A percentile compares a stretch with the other conserved stretches of the same genome.
Conservation (phyloP, 352 stramenopile species). For the Aphanomyces cochlioides region DNA sequence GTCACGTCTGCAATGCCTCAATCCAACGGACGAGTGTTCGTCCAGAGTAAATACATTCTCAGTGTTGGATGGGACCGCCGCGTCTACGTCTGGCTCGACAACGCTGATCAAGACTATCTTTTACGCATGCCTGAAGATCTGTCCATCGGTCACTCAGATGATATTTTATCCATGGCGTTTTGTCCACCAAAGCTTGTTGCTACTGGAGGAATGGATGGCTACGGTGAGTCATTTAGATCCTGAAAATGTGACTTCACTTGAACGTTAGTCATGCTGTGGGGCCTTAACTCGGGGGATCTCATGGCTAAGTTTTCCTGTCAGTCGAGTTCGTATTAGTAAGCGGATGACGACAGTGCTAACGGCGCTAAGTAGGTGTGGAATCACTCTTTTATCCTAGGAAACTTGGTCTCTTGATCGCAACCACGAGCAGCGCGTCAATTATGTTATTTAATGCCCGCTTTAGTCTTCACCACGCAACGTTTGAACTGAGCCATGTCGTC, state of each 20-base stretch:
- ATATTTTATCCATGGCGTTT: slow-evolving; percentile 63
- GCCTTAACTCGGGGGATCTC: slow-evolving; percentile 70
- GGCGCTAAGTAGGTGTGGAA: slow-evolving; percentile 19
- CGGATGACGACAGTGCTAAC: neutral
- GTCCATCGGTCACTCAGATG: slow-evolving; percentile 48
- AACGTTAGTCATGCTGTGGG: slow-evolving; percentile 61
- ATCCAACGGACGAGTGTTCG: slow-evolving; percentile 19
- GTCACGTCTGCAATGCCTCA: slow-evolving; percentile 31
- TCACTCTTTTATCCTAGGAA: slow-evolving; percentile 17
- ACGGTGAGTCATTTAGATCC: neutral
- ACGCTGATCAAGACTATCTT: slow-evolving; percentile 47
- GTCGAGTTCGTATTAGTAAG: slow-evolving; percentile 8
- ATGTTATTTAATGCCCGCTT: slow-evolving; percentile 13
- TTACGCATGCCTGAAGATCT: slow-evolving; percentile 31
- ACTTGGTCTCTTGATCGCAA: slow-evolving; percentile 12
- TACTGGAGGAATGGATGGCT: slow-evolving; percentile 61
- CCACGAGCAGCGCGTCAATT: slow-evolving; percentile 16
- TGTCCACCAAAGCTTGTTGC: slow-evolving; percentile 67
- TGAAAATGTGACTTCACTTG: no score
- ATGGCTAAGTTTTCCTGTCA: slow-evolving; percentile 40
- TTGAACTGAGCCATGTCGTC: neutral
- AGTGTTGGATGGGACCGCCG: slow-evolving; percentile 79
- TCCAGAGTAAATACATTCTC: slow-evolving; percentile 40
- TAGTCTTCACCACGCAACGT: slow-evolving; percentile 7
- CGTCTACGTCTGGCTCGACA: slow-evolving; percentile 81